A percentile compares a stretch with the other conserved stretches of the same genome.
phyloP scores from a whole-genome alignment of 2,329 filamentous ascomycete genomes.

The Macroventuria anomochaeta region DNA sequence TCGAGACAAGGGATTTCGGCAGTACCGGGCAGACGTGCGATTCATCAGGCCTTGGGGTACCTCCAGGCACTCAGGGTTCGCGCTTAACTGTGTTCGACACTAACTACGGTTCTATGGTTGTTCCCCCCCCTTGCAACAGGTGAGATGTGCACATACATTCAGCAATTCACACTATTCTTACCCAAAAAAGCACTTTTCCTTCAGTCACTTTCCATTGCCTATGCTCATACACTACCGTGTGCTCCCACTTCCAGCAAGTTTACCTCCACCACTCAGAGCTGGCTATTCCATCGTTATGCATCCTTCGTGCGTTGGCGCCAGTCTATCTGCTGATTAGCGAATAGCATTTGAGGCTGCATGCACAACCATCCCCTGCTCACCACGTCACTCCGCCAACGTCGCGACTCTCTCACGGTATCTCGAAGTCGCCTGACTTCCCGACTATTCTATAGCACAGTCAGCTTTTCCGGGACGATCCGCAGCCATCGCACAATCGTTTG shows the following conservation, averaged over 20 bases:
- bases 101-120: background rate
- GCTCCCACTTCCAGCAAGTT: background rate
- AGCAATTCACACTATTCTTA: background rate
- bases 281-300: background rate
- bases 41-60: background rate
- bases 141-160: background rate
- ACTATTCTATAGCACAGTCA: background rate
- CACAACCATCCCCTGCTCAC: conserved; percentile 3
- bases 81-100: background rate
- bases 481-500: background rate
- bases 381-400: conserved; percentile 16
- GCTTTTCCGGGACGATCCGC: conserved; percentile 8
- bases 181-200: background rate
- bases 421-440: conserved; percentile 8
- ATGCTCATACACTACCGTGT: background rate
- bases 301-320: conserved; percentile 11
- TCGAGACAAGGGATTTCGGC: background rate
- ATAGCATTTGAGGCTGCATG: conserved; percentile 7
- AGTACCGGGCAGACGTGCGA: background rate
- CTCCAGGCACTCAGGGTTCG: background rate
- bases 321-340: conserved; percentile 7
- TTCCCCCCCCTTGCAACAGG: background rate
- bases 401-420: conserved; percentile 3
- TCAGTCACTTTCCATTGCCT: background rate
- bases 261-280: background rate